phyloP scores from a whole-genome alignment of 1,139 yeast species.

The Insectozyma bohioensis region DNA sequence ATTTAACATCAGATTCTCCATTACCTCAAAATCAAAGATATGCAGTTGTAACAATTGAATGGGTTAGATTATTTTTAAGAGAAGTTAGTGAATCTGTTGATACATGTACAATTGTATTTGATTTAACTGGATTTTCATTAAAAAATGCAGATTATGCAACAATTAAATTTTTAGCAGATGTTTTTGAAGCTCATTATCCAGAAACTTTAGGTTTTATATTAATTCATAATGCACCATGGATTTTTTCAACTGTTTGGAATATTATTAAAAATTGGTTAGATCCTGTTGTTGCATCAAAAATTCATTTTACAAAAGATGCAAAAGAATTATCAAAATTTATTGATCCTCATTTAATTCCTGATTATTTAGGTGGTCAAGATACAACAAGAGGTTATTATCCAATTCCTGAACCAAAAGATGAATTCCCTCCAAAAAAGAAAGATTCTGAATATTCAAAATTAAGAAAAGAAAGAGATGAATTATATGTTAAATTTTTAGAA shows the following conservation, averaged over 20 bases:
- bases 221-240: constrained; percentile 52
- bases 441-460: constrained; percentile 30
- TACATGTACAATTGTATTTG: constrained; percentile 42
- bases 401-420: constrained; percentile 30
- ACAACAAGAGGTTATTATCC: constrained; percentile 27
- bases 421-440: constrained; percentile 30
- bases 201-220: constrained; percentile 42
- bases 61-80: constrained; percentile 37
- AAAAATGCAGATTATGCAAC: constrained; percentile 47
- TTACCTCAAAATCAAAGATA: constrained; percentile 39
- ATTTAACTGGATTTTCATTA: constrained; percentile 46
- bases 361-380: constrained; percentile 42
- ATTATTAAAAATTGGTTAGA: constrained; percentile 47
- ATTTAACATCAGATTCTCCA: constrained; percentile 39
- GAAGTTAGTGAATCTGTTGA: constrained; percentile 39
- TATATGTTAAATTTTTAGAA: constrained; percentile 31
- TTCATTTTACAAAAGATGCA: constrained; percentile 41
- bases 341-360: constrained; percentile 37
- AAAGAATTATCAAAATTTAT: constrained; percentile 34
- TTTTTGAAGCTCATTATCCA: constrained; percentile 51
- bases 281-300: constrained; percentile 47
- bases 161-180: constrained; percentile 44
- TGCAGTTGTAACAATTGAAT: constrained; percentile 40
- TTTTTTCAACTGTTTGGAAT: constrained; percentile 48
- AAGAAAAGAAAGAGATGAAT: constrained; percentile 32